Evolutionary conservation across 2,329 filamentous ascomycete genomes (phyloP).

Genomic region (Alternaria burnsii): DNA sequence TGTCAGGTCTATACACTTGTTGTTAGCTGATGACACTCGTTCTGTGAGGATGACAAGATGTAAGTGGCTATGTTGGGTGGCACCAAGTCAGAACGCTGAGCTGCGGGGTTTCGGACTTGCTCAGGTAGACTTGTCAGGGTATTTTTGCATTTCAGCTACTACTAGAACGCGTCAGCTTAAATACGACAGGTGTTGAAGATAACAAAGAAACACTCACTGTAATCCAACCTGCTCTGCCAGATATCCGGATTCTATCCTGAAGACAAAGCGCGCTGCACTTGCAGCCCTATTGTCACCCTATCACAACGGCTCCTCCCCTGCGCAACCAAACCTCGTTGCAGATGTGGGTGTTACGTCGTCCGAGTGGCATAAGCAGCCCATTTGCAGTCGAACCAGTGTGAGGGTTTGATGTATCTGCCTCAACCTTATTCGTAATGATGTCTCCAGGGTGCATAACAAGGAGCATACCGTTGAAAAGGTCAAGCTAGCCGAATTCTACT

Average conservation of each 20-base stretch:
- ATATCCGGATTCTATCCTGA: neutral
- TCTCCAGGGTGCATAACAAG: neutral
- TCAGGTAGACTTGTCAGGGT: conserved; percentile 14
- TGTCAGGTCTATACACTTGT: conserved; percentile 1
- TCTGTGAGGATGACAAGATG: conserved; percentile 8
- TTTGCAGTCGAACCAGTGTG: neutral
- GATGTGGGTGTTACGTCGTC: neutral
- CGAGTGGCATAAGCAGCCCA: neutral
- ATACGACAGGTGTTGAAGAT: conserved; percentile 1
- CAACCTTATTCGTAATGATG: neutral
- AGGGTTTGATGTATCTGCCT: neutral
- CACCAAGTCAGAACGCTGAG: conserved; percentile 22
- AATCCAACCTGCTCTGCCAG: conserved; percentile 13
- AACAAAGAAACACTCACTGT: conserved; percentile 21
- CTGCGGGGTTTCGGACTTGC: conserved; percentile 18
- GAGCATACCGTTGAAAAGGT: neutral
- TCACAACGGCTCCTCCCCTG: neutral
- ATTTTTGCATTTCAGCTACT: conserved; percentile 31
- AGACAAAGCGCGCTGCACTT: neutral
- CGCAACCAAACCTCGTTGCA: neutral
- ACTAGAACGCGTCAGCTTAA: conserved; percentile 22
- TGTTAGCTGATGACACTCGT: conserved; percentile 13
- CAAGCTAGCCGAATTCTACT: neutral
- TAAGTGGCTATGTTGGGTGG: conserved; percentile 14
- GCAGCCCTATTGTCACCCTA: neutral